A percentile compares a stretch with the other conserved stretches of the same genome.
These are phyloP conservation scores for Spongispora temasekensis DNA, from an alignment of 1,284 basidiomycete species.

Conservation along the genomic window DNA sequence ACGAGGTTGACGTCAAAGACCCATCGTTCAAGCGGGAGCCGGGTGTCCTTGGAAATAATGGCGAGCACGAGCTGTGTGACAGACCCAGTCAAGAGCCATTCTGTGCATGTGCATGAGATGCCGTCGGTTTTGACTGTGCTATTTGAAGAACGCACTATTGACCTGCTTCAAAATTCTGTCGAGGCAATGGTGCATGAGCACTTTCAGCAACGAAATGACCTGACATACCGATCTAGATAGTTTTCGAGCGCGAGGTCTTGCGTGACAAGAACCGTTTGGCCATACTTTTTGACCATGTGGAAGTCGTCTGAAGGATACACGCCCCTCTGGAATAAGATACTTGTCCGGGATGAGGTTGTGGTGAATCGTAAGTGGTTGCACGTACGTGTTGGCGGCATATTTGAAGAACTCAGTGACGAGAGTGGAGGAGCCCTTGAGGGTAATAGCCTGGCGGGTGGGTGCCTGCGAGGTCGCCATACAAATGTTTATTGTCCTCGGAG, in stretches of 20 bases:
- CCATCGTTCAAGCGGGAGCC: conserved; percentile 94
- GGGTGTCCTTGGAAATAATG: conserved; percentile 93
- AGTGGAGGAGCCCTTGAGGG: conserved; percentile 92
- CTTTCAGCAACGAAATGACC: neutral
- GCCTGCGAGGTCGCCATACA: conserved; percentile 65
- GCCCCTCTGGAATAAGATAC: conserved; percentile 92
- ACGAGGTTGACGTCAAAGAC: conserved; percentile 94
- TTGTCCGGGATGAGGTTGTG: no score
- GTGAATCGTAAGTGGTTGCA: conserved; percentile 11
- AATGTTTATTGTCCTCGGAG: neutral
- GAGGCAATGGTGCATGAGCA: neutral
- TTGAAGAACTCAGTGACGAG: conserved; percentile 99
- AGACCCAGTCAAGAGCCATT: conserved; percentile 90
- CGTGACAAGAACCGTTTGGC: conserved; percentile 92
- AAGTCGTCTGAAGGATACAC: conserved; percentile 99
- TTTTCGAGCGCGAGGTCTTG: conserved; percentile 91
- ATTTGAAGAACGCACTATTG: conserved; percentile 59
- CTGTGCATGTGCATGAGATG: conserved; percentile 40
- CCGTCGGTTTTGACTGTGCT: neutral
- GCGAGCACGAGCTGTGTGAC: conserved; percentile 94
- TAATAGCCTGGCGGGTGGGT: conserved; percentile 74
- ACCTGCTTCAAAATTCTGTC: conserved; percentile 86
- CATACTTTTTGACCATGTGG: conserved; percentile 99
- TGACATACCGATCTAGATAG: conserved; percentile 80
- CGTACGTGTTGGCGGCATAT: conserved; percentile 93